Conservation (phyloP, 2,329 filamentous ascomycete genomes). For the Penicillium griseofulvum region DNA sequence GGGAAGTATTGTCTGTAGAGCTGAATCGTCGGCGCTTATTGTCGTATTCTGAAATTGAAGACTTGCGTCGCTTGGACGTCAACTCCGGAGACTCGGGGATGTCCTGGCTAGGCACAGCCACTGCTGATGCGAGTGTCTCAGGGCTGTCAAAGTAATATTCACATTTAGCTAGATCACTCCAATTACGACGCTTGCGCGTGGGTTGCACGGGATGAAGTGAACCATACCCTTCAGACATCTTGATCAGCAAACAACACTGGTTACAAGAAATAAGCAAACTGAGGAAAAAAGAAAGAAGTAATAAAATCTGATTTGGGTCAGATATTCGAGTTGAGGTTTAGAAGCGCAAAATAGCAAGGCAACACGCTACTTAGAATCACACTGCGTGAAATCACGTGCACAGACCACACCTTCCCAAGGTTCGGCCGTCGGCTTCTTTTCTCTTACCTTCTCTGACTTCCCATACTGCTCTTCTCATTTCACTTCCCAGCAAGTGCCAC, state of each 20-base stretch:
- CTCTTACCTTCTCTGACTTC: background rate
- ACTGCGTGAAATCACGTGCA: conserved; percentile 21
- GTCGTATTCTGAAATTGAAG: conserved; percentile 51
- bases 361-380: conserved; percentile 11
- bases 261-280: background rate
- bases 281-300: background rate
- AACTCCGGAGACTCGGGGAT: conserved; percentile 30
- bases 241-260: background rate
- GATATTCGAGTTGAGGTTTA: background rate
- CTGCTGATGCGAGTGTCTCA: conserved; percentile 51
- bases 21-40: conserved; percentile 55
- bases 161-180: conserved; percentile 10
- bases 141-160: conserved; percentile 11
- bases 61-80: conserved; percentile 53
- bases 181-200: conserved; percentile 1
- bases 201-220: background rate
- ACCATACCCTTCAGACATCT: conserved; percentile 25
- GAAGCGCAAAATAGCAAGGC: background rate
- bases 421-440: background rate
- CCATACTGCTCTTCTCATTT: background rate
- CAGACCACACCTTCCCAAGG: conserved; percentile 16
- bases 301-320: background rate
- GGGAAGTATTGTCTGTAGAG: conserved; percentile 28
- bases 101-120: conserved; percentile 51
- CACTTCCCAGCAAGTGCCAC: background rate